Evolutionary conservation across 345 rosid genomes (phyloP), one percentile per base, ranked within the genome.

Genomic region (Gossypium rotundifolium): DNA sequence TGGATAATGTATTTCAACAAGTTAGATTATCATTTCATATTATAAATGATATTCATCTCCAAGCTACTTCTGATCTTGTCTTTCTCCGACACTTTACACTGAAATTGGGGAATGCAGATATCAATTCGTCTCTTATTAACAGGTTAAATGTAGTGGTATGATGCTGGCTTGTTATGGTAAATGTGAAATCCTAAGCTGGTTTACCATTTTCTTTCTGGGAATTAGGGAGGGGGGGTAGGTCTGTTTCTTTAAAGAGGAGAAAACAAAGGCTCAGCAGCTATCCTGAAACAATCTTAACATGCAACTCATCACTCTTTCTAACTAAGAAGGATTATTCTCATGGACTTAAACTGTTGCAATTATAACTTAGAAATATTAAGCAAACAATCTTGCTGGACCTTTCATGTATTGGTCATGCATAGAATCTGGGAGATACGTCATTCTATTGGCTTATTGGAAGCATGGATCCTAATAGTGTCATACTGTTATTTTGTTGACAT

Each of bases 61-160:
- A 42, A 68, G 72, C 53, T 68, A 68, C 25, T 68, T 68, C 58
- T 68, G 12, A 48, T 68, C 72, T 14, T 49, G 44, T 48, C 53
- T 48, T 68, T 11, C 22, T 48, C 20, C 7, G 1, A 3, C 18
- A 23, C 2, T 48, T 68, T 16, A 22, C 42, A 16, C 52, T 57
- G 23, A 48, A 46, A 48, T 42, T 2, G 17, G 0, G 53, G 53
- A 23, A 10, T 12, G 17, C 5, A 29, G 18, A 23, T 48, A 7
- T 3, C 46, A 9, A 1, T 23, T 67, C 22, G 2, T 0, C 42
- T 48, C 57, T 48, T 23, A 48, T 67, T 46, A 48, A 23, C 42
- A 14, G 25, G 8, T 8, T 48, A 67, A 67, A 67, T 49, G 57
- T 16, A n/a, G 58, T 25, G 44, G 42, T 63, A 38, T 63, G 68